Base-by-base conservation (phyloP, 1,284 basidiomycete genomes). In the Marasmius tenuissimus region DNA sequence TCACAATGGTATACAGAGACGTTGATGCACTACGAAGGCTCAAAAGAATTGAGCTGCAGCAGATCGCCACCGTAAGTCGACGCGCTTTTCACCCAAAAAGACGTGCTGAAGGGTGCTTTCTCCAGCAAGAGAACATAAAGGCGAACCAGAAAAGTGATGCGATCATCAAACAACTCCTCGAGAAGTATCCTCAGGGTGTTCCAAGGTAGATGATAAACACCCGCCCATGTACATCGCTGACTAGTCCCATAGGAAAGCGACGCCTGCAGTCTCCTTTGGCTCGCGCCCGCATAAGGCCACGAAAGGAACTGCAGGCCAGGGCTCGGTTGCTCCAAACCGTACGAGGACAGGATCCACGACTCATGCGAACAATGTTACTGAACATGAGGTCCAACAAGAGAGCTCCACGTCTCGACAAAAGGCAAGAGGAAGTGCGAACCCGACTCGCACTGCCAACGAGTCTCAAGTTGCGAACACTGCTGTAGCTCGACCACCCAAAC, bases 101-200 rank as follows among this genome's bases (percentile, higher is more conserved):
- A n/a, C 45, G 45, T n/a, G 45, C n/a, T n/a, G 45, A 47, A 47
- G 1, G 8, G 8, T 47, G 8, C n/a, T 10, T 20, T n/a, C 8
- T 6, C 16, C 16, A 47, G 45, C 45, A 47, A 47, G 45, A 47
- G 16, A 20, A 20, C 8, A 47, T 77, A 34, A 73, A 68, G 65
- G 74, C 72, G 4, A 75, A 73, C 56, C 57, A 48, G 6, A 75
- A 71, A 63, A 71, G 66, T 14, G 54, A 61, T 11, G 58, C 58
- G n/a, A 72, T 77, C n/a, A 70, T 75, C 27, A 35, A 58, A 9
- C 58, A 65, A 22, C 64, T 76, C 16, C 50, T 74, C 20, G 52
- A 61, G 45, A 71, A 68, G 61, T 66, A 67, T 60, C 71, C 71
- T 22, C 59, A 64, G 4, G 69, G 71, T 39, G 66, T 69, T 34